Conservation (phyloP, 805 yeast genomes). For the Saccharomycopsis malanga region DNA sequence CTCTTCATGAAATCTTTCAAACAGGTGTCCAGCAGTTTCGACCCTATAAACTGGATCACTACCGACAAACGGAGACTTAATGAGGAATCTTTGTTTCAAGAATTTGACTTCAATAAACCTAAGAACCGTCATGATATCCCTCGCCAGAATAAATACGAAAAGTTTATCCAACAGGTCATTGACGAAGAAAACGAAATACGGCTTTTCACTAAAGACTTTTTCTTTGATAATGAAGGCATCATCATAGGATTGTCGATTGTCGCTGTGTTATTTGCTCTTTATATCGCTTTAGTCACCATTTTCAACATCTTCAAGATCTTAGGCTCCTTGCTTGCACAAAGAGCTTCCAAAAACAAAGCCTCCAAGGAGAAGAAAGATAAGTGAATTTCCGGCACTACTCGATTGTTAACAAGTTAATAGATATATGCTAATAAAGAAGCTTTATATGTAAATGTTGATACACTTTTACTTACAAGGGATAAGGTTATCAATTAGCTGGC, state of each 20-base stretch:
- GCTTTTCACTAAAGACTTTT: conserved; percentile 39
- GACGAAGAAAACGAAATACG: conserved; percentile 29
- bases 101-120: conserved; percentile 52
- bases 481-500: too few relatives aligned
- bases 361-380: neutral
- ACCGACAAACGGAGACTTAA: conserved; percentile 29
- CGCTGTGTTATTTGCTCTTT: conserved; percentile 4
- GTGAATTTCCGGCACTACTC: too few relatives aligned
- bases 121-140: conserved; percentile 34
- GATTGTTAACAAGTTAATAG: too few relatives aligned
- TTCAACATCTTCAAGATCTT: neutral
- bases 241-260: conserved; percentile 32
- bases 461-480: too few relatives aligned
- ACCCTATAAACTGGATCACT: conserved; percentile 27
- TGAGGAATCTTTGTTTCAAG: conserved; percentile 30
- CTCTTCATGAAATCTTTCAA: conserved; percentile 22
- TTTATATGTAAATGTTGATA: too few relatives aligned
- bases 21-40: conserved; percentile 29
- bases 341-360: neutral
- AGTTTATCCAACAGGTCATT: conserved; percentile 51
- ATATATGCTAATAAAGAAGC: too few relatives aligned
- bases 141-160: conserved; percentile 26
- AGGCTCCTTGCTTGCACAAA: neutral
- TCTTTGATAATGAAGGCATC: conserved; percentile 44
- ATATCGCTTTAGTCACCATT: conserved; percentile 1